Conservation (phyloP, 768 basidiomycete genomes). For the Tulasnella sp. region DNA sequence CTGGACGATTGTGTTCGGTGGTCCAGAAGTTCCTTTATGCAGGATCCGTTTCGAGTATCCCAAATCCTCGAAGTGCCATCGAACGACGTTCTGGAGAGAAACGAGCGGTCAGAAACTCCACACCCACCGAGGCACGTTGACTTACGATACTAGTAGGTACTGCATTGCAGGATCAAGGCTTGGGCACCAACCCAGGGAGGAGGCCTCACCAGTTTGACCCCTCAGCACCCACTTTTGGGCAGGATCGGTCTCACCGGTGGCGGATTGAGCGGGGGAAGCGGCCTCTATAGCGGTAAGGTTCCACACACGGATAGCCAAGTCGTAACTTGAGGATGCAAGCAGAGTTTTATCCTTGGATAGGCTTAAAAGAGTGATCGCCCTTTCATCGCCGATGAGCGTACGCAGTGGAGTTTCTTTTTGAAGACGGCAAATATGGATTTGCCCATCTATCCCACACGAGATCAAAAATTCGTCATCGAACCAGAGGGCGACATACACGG, state of each 20-base stretch:
- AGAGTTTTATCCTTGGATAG: too few relatives aligned
- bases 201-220: conserved; percentile 61
- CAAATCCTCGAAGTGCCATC: conserved; percentile 74
- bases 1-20: conserved; percentile 68
- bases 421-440: too few relatives aligned
- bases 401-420: too few relatives aligned
- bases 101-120: not conserved
- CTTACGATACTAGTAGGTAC: conserved; percentile 66
- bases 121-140: conserved; percentile 17
- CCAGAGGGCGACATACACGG: too few relatives aligned
- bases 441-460: too few relatives aligned
- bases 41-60: conserved; percentile 72
- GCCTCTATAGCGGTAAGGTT: too few relatives aligned
- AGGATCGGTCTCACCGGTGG: conserved; percentile 29
- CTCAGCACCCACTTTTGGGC: too few relatives aligned
- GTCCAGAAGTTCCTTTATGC: conserved; percentile 60
- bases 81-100: conserved; percentile 55
- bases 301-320: too few relatives aligned
- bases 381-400: too few relatives aligned
- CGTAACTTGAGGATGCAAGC: too few relatives aligned
- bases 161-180: conserved; percentile 36
- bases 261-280: conserved; percentile 1
- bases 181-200: conserved; percentile 63
- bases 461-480: too few relatives aligned
- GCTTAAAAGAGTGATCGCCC: too few relatives aligned